A percentile compares a stretch with the other conserved stretches of the same genome.
These are phyloP conservation scores for Colletotrichum kahawae DNA, from an alignment of 2,329 filamentous ascomycete genomes.

Conservation along the genomic window DNA sequence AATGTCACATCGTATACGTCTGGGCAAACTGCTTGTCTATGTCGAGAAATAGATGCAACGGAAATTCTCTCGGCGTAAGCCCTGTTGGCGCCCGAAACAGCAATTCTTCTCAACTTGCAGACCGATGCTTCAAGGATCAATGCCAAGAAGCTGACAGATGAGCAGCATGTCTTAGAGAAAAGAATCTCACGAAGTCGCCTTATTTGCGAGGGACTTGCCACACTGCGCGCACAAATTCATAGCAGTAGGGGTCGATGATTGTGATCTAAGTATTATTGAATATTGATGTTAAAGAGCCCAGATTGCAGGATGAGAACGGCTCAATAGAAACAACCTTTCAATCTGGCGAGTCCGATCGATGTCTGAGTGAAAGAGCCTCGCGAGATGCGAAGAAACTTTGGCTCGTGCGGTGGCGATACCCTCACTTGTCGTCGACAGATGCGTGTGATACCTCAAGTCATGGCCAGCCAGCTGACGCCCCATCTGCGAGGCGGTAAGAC, in stretches of 20 bases:
- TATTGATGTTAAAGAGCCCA: background rate
- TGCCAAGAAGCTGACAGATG: background rate
- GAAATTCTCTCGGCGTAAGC: constrained; percentile 4
- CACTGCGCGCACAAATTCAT: background rate
- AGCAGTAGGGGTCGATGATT: background rate
- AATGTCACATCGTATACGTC: background rate
- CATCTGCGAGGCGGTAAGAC: background rate
- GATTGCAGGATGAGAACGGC: background rate
- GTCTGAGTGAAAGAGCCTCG: background rate
- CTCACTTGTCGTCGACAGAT: background rate
- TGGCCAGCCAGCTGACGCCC: background rate
- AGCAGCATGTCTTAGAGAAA: background rate
- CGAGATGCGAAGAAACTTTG: background rate
- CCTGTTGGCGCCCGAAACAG: background rate
- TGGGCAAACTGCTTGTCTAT: background rate
- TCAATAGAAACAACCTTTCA: background rate
- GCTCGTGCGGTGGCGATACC: background rate
- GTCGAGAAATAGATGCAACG: background rate
- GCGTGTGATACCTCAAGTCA: background rate
- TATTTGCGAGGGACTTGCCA: background rate
- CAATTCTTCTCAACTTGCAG: background rate
- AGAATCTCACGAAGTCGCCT: background rate
- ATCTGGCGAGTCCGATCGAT: background rate
- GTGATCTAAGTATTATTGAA: background rate
- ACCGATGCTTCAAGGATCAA: background rate